Evolutionary conservation across 2,329 filamentous ascomycete species (phyloP).

Genomic region (Bipolaris bicolor): DNA sequence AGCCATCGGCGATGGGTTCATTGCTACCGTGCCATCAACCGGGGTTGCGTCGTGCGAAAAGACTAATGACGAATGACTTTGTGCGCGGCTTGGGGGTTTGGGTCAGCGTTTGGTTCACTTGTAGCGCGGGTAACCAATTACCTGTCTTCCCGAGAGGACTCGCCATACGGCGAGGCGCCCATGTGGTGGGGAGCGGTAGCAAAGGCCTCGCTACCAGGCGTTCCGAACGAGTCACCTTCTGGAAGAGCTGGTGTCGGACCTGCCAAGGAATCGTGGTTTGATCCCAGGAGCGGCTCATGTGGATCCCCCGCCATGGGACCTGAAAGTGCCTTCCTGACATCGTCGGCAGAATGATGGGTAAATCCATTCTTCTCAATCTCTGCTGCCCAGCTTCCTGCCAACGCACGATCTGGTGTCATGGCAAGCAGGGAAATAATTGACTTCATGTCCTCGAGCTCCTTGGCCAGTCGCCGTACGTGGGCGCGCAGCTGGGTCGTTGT

Average conservation of each 20-base stretch:
- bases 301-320: conserved; percentile 19
- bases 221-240: conserved; percentile 37
- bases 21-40: conserved; percentile 27
- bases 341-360: conserved; percentile 46
- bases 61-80: conserved; percentile 38
- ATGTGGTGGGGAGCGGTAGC: conserved; percentile 29
- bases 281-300: conserved; percentile 18
- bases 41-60: conserved; percentile 29
- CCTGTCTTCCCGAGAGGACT: conserved; percentile 44
- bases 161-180: conserved; percentile 41
- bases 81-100: conserved; percentile 35
- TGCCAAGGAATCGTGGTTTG: conserved; percentile 27
- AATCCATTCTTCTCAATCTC: conserved; percentile 49
- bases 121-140: conserved; percentile 18
- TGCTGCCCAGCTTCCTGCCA: conserved; percentile 44
- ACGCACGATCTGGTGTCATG: conserved; percentile 43
- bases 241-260: conserved; percentile 26
- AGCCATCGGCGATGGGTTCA: conserved; percentile 25
- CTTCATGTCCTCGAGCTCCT: conserved; percentile 49
- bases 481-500: conserved; percentile 48
- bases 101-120: conserved; percentile 24
- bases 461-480: conserved; percentile 46
- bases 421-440: conserved; percentile 45
- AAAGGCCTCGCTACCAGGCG: conserved; percentile 36
- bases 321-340: conserved; percentile 47